These are phyloP conservation scores for Parastagonospora nodorum DNA, from an alignment of 2,329 filamentous ascomycete genomes.

Conservation along the genomic window DNA sequence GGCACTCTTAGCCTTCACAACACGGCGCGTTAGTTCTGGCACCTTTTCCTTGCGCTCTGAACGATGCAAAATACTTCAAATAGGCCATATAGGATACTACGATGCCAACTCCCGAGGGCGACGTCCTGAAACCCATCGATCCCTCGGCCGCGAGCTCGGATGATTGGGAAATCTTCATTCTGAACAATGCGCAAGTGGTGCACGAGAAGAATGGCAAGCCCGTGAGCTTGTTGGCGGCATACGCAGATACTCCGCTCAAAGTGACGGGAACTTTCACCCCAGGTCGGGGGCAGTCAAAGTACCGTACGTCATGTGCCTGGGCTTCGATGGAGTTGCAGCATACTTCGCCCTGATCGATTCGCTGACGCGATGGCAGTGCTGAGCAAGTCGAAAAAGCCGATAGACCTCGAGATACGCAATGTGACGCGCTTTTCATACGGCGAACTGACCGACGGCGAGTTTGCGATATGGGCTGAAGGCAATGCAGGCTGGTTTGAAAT, in stretches of 20 bases:
- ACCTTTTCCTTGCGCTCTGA: neutral
- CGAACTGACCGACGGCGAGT: slow-evolving; percentile 59
- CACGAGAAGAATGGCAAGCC: slow-evolving; percentile 56
- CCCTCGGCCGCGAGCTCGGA: slow-evolving; percentile 49
- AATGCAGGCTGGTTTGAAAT: slow-evolving; percentile 72
- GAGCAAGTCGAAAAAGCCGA: slow-evolving; percentile 38
- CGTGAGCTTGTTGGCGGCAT: slow-evolving; percentile 66
- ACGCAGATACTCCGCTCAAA: slow-evolving; percentile 63
- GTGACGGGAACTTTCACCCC: slow-evolving; percentile 61
- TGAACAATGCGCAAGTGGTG: slow-evolving; percentile 66
- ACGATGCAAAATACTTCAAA: slow-evolving; percentile 11
- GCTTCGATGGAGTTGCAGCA: neutral
- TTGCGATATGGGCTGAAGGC: slow-evolving; percentile 70
- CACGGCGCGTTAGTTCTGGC: neutral
- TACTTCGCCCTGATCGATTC: neutral
- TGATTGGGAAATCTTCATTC: slow-evolving; percentile 66
- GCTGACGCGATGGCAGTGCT: slow-evolving; percentile 32
- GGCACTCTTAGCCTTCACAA: neutral
- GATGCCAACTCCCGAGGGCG: slow-evolving; percentile 38
- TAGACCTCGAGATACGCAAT: slow-evolving; percentile 60
- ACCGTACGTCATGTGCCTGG: slow-evolving; percentile 26
- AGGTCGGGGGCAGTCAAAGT: slow-evolving; percentile 31
- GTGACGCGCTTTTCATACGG: slow-evolving; percentile 56
- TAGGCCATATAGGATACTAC: slow-evolving; percentile 6
- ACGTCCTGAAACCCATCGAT: slow-evolving; percentile 50